A percentile compares a stretch with the other conserved stretches of the same genome.
Conservation (phyloP, 495 filamentous ascomycete species). For the Articulospora tetracladia region DNA sequence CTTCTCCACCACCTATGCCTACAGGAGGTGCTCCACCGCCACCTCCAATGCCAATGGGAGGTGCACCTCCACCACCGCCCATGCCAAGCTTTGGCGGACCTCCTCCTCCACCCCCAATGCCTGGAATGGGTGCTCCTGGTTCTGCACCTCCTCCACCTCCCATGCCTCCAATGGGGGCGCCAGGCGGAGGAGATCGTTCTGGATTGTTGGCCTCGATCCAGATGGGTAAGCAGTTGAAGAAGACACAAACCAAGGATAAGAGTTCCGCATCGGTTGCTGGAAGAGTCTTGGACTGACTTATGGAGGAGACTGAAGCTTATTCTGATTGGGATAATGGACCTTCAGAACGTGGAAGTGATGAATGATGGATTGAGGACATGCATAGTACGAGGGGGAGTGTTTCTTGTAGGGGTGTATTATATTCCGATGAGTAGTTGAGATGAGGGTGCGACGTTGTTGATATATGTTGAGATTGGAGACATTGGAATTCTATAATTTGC, state of each 20-base stretch:
- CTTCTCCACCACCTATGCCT: constrained; percentile 33
- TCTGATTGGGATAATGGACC: background rate
- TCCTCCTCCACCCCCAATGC: constrained; percentile 51
- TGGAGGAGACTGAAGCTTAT: background rate
- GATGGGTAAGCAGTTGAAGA: constrained; percentile 69
- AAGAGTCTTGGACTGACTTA: constrained; percentile 50
- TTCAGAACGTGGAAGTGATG: background rate
- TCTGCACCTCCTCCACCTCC: constrained; percentile 38
- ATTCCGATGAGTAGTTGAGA: background rate
- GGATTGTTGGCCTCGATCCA: constrained; percentile 79
- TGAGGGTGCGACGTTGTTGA: background rate
- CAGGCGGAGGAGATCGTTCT: constrained; percentile 42
- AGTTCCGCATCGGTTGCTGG: constrained; percentile 68
- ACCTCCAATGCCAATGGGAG: constrained; percentile 49
- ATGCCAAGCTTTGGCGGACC: constrained; percentile 29
- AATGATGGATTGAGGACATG: no score
- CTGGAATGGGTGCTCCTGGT: constrained; percentile 41
- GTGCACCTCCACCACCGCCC: constrained; percentile 39
- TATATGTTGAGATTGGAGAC: background rate
- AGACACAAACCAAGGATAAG: constrained; percentile 81
- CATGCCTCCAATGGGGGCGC: constrained; percentile 25
- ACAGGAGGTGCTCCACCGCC: constrained; percentile 39
- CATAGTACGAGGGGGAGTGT: no score
- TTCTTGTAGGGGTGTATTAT: background rate
- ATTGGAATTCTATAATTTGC: background rate